Conservation (phyloP, 2,329 filamentous ascomycete genomes). For the Thermothelomyces thermophilus region DNA sequence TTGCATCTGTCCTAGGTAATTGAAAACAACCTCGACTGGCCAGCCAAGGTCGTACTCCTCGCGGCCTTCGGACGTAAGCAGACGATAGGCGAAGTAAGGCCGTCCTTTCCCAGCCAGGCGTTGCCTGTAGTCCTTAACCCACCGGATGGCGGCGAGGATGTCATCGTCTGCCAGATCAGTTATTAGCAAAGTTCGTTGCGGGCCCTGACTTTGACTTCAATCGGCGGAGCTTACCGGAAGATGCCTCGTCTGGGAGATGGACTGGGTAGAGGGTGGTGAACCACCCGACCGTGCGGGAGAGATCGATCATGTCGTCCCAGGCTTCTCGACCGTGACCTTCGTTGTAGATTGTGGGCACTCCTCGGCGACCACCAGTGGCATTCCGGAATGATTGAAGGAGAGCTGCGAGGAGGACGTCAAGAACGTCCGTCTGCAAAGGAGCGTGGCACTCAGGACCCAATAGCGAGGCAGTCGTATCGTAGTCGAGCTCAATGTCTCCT, state of each 20-base stretch:
- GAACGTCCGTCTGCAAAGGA: constrained; percentile 30
- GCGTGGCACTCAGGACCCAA: constrained; percentile 33
- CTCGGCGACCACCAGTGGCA: constrained; percentile 28
- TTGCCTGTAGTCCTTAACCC: constrained; percentile 32
- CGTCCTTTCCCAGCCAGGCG: constrained; percentile 32
- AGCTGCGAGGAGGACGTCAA: constrained; percentile 35
- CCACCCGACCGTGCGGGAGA: constrained; percentile 39
- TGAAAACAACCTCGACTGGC: constrained; percentile 42
- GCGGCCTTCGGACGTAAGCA: constrained; percentile 28
- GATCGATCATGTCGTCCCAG: constrained; percentile 28
- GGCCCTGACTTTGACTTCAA: neutral
- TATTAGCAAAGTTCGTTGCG: neutral
- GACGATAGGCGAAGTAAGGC: constrained; percentile 34
- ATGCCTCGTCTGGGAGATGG: constrained; percentile 9
- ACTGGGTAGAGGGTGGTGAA: constrained; percentile 38
- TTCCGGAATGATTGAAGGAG: constrained; percentile 31
- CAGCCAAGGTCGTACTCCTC: constrained; percentile 31
- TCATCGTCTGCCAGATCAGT: constrained; percentile 10
- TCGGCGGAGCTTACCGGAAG: constrained; percentile 1
- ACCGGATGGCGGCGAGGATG: constrained; percentile 20
- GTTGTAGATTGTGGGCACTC: constrained; percentile 31
- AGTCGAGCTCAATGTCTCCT: constrained; percentile 1
- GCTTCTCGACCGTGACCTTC: constrained; percentile 39
- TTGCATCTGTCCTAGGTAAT: constrained; percentile 42
- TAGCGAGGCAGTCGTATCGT: constrained; percentile 25